Conservation (phyloP, 805 yeast species). For the Myxozyma monticola region DNA sequence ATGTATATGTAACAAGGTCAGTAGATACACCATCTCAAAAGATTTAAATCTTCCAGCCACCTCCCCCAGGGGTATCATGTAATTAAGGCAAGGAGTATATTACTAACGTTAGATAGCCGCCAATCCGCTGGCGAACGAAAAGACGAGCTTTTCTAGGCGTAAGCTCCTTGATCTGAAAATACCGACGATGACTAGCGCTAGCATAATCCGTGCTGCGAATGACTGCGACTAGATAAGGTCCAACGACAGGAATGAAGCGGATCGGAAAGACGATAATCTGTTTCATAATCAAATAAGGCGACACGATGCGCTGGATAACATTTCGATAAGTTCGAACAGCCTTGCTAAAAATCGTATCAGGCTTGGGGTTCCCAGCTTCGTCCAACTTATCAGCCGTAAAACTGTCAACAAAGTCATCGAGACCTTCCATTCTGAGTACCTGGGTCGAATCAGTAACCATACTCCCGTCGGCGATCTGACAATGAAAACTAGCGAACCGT, state of each 20-base stretch:
- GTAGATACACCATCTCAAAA: background rate
- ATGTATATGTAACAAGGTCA: background rate
- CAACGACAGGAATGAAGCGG: conserved; percentile 52
- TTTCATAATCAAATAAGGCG: conserved; percentile 43
- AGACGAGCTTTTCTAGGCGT: conserved; percentile 40
- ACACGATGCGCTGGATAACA: background rate
- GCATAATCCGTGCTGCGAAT: conserved; percentile 52
- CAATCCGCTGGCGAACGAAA: conserved; percentile 16
- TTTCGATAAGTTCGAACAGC: background rate
- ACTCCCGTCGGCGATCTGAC: background rate
- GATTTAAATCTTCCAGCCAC: too few species aligned
- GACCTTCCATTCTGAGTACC: conserved; percentile 41
- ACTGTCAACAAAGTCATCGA: conserved; percentile 43
- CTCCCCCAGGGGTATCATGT: too few species aligned
- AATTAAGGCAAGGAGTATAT: background rate
- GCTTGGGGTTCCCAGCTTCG: conserved; percentile 35
- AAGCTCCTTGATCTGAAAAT: conserved; percentile 52
- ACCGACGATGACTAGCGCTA: conserved; percentile 48
- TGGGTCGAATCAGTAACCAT: background rate
- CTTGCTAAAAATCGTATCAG: background rate
- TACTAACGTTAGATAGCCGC: conserved; percentile 27
- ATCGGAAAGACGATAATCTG: conserved; percentile 40
- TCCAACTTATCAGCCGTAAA: too few species aligned
- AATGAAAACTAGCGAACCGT: conserved; percentile 7
- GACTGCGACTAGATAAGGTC: conserved; percentile 49